Evolutionary conservation across 1,139 yeast species (phyloP).

Genomic region (Magnusiomyces ingens): DNA sequence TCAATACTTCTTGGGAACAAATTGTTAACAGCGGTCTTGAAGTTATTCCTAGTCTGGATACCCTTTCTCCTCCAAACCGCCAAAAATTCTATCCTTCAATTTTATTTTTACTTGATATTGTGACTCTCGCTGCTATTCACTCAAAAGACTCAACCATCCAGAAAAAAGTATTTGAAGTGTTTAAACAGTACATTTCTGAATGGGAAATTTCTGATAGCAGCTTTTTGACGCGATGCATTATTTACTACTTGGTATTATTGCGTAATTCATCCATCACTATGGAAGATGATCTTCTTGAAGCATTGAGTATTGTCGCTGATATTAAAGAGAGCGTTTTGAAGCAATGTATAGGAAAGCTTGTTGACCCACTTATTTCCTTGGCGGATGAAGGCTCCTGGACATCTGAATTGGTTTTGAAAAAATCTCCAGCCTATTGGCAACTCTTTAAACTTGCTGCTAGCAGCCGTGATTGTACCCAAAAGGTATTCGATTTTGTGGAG

Average conservation of each 20-base stretch:
- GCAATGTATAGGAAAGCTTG: slow-evolving; percentile 17
- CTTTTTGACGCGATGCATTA: slow-evolving; percentile 27
- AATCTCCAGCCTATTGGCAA: slow-evolving; percentile 55
- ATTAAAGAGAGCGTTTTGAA: slow-evolving; percentile 17
- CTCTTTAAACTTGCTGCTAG: slow-evolving; percentile 53
- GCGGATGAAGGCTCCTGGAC: slow-evolving; percentile 47
- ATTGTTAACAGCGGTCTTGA: slow-evolving; percentile 11
- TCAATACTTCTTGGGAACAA: slow-evolving; percentile 8
- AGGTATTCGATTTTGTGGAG: slow-evolving; percentile 46
- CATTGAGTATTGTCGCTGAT: slow-evolving; percentile 9
- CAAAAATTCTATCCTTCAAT: slow-evolving; percentile 18
- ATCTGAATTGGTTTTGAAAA: slow-evolving; percentile 21
- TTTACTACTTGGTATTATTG: slow-evolving; percentile 21
- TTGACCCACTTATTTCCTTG: slow-evolving; percentile 49
- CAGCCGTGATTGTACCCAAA: slow-evolving; percentile 43
- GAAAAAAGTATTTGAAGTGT: slow-evolving; percentile 26
- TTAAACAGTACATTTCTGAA: slow-evolving; percentile 22
- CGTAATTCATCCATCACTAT: slow-evolving; percentile 11
- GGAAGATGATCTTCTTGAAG: background rate
- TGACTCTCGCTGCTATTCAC: slow-evolving; percentile 20
- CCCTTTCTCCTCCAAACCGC: slow-evolving; percentile 19
- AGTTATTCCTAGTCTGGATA: slow-evolving; percentile 26
- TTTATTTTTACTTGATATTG: slow-evolving; percentile 24
- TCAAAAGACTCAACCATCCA: slow-evolving; percentile 11
- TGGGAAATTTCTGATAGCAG: slow-evolving; percentile 27